Conservation (phyloP, 2,329 filamentous ascomycete genomes). For the Ceratocystis papillata region DNA sequence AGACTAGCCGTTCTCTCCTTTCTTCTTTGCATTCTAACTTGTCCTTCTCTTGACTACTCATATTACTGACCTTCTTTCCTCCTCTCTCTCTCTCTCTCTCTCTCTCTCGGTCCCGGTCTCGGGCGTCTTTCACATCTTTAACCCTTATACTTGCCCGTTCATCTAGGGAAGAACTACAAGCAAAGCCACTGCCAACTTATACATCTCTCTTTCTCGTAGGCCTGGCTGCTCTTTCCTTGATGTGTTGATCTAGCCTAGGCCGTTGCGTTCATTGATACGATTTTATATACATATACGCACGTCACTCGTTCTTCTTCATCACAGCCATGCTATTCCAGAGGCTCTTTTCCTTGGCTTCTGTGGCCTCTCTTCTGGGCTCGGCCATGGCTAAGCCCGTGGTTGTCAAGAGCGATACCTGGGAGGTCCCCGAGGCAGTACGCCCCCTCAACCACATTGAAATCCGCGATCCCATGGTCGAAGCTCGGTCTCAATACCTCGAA, state of each 20-base stretch:
- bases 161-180: neutral
- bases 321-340: neutral
- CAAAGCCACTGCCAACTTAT: neutral
- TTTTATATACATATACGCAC: neutral
- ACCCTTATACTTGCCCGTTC: neutral
- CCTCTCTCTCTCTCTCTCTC: neutral
- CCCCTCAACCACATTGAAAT: constrained; percentile 23
- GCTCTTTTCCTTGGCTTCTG: constrained; percentile 12
- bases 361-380: constrained; percentile 11
- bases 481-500: constrained; percentile 25
- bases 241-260: neutral
- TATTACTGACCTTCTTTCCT: neutral
- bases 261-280: neutral
- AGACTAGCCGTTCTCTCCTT: neutral
- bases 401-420: constrained; percentile 14
- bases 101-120: neutral
- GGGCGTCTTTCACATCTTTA: neutral
- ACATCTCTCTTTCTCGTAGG: neutral
- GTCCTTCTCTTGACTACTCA: neutral
- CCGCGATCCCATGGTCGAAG: constrained; percentile 22
- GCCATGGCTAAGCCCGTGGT: constrained; percentile 19
- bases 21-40: neutral
- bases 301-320: neutral
- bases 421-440: constrained; percentile 16
- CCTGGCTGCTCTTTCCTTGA: neutral